phyloP scores from a whole-genome alignment of 345 rosid genomes.

The Firmiana major region DNA sequence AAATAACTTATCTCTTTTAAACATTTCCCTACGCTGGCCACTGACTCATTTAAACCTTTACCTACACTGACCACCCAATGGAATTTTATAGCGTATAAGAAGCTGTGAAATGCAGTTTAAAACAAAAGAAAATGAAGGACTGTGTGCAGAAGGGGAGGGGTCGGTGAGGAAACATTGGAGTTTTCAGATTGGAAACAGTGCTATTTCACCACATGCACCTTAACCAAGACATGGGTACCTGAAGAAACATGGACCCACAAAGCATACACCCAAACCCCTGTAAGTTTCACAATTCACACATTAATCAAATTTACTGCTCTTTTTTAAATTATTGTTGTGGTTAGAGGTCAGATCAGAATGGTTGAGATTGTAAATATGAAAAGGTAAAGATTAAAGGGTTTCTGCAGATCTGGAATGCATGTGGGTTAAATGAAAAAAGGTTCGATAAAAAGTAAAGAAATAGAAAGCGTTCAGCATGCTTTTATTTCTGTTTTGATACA shows the following conservation, averaged over 20 bases:
- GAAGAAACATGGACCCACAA: not conserved
- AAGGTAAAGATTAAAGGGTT: not conserved
- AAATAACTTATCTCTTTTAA: too few relatives aligned
- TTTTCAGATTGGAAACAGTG: conserved; percentile 29
- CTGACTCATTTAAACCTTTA: too few relatives aligned
- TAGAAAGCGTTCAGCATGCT: conserved; percentile 2
- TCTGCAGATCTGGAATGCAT: conserved; percentile 35
- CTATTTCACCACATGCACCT: conserved; percentile 17
- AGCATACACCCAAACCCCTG: not conserved
- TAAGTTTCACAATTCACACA: not conserved
- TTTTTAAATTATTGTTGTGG: not conserved
- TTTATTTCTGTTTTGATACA: not conserved
- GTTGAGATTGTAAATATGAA: conserved; percentile 11
- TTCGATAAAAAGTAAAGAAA: not conserved
- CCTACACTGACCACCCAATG: not conserved
- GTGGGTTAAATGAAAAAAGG: conserved; percentile 26
- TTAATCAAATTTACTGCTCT: not conserved
- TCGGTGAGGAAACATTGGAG: conserved; percentile 27
- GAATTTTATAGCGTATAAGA: not conserved
- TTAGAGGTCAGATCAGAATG: conserved; percentile 12
- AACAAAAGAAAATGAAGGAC: conserved; percentile 25
- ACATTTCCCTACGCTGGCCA: too few relatives aligned
- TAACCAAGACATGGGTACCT: conserved; percentile 19
- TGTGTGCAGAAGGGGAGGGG: conserved; percentile 18
- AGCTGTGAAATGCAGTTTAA: conserved; percentile 7